These are phyloP conservation scores for Fusarium buxicola DNA, from an alignment of 2,329 filamentous ascomycete species.

Conservation along the genomic window DNA sequence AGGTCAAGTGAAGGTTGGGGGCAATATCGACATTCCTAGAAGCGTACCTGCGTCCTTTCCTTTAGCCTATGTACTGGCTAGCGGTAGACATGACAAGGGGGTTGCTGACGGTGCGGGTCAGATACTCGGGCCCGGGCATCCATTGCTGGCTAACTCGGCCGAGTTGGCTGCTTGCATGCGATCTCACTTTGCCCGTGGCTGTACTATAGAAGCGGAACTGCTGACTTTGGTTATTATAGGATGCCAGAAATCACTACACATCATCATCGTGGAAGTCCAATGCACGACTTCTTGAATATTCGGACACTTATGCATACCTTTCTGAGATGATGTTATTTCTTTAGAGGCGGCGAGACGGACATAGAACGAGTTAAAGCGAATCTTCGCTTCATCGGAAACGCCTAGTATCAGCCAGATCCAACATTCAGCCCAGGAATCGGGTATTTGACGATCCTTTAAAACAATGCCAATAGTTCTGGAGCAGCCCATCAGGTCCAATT, in stretches of 20 bases:
- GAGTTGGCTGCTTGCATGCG: neutral
- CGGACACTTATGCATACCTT: neutral
- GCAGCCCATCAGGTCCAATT: too few relatives aligned
- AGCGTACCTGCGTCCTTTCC: too few relatives aligned
- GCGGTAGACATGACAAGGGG: too few relatives aligned
- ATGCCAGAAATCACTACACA: constrained; percentile 1
- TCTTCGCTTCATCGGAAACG: neutral
- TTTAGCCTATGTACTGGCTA: too few relatives aligned
- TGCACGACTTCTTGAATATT: neutral
- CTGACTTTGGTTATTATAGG: neutral
- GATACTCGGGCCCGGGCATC: neutral
- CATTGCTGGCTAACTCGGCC: neutral
- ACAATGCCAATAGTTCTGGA: too few relatives aligned
- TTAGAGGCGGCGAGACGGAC: neutral
- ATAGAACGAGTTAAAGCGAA: neutral
- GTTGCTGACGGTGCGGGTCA: too few relatives aligned
- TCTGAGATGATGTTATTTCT: neutral
- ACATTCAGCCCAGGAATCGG: too few relatives aligned
- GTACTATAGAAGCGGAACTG: constrained; percentile 3
- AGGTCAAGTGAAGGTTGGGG: too few relatives aligned
- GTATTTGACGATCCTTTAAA: too few relatives aligned
- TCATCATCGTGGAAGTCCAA: neutral
- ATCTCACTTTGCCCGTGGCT: neutral
- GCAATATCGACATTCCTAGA: too few relatives aligned
- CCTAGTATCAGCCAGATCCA: too few relatives aligned